Percentiles rank a stretch among this genome's conserved stretches.
Evolutionary conservation across 306 rosid species (phyloP).

Genomic region (Lathyrus oleraceus): DNA sequence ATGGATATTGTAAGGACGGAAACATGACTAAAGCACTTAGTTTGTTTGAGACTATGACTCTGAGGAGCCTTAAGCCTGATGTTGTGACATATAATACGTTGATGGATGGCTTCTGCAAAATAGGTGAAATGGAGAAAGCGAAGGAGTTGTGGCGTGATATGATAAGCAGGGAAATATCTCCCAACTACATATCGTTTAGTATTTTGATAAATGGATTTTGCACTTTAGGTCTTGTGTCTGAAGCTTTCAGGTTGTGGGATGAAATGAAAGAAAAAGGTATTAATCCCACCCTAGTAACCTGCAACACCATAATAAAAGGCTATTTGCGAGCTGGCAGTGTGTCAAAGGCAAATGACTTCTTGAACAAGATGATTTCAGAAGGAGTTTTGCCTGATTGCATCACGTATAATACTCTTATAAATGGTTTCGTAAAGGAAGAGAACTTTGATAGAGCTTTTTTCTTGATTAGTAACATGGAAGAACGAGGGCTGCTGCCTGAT

Average conservation of each 20-base stretch:
- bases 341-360: constrained; percentile 59
- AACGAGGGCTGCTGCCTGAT: constrained; percentile 65
- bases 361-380: constrained; percentile 62
- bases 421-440: constrained; percentile 74
- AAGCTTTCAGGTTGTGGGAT: constrained; percentile 76
- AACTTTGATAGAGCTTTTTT: constrained; percentile 66
- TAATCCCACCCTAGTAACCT: constrained; percentile 65
- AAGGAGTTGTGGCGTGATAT: constrained; percentile 76
- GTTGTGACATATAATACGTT: constrained; percentile 76
- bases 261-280: constrained; percentile 79
- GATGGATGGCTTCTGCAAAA: constrained; percentile 88
- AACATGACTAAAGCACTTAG: constrained; percentile 65
- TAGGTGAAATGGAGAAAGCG: constrained; percentile 76
- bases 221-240: constrained; percentile 58
- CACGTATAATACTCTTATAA: constrained; percentile 79
- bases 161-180: constrained; percentile 54
- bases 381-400: constrained; percentile 73
- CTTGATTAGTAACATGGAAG: constrained; percentile 66
- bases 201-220: constrained; percentile 84
- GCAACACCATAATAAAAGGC: constrained; percentile 81
- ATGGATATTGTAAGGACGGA: constrained; percentile 76
- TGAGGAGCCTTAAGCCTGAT: constrained; percentile 74
- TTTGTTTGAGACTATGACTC: constrained; percentile 61
- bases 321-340: constrained; percentile 62
- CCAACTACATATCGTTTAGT: constrained; percentile 66